Evolutionary conservation across 768 basidiomycete species (phyloP).

Genomic region (Kwoniella botswanensis): DNA sequence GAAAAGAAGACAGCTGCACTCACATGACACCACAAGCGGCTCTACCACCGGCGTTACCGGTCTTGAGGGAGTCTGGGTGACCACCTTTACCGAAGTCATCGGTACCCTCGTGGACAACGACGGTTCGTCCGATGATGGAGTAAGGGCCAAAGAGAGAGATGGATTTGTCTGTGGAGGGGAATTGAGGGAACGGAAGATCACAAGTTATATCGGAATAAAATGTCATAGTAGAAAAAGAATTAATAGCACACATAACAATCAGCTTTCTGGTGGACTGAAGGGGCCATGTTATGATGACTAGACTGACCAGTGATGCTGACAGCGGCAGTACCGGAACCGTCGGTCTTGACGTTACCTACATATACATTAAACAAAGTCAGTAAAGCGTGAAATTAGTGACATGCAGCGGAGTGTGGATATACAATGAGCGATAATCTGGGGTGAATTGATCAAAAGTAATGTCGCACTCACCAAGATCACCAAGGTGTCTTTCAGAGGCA

Average conservation of each 20-base stretch:
- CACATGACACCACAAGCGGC: conserved; percentile 85
- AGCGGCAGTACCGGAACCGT: conserved; percentile 66
- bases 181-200: background rate
- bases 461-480: conserved; percentile 59
- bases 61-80: conserved; percentile 72
- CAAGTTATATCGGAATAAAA: background rate
- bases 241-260: background rate
- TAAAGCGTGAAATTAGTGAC: too few relatives aligned
- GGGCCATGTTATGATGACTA: background rate
- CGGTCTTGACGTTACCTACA: conserved; percentile 72
- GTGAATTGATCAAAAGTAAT: too few relatives aligned
- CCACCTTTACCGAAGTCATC: conserved; percentile 79
- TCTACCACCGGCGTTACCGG: conserved; percentile 73
- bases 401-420: too few relatives aligned
- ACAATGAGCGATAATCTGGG: too few relatives aligned
- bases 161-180: conserved; percentile 60
- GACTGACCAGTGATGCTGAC: conserved; percentile 63
- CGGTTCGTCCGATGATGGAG: conserved; percentile 74
- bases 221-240: too few relatives aligned
- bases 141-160: conserved; percentile 72
- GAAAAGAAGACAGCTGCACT: conserved; percentile 40
- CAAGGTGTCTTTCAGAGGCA: conserved; percentile 67
- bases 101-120: conserved; percentile 76
- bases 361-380: too few relatives aligned
- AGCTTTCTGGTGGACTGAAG: background rate